A percentile compares a stretch with the other conserved stretches of the same genome.
Evolutionary conservation across 2,329 filamentous ascomycete genomes (phyloP).

Genomic region (Colletotrichum gloeosporioides): DNA sequence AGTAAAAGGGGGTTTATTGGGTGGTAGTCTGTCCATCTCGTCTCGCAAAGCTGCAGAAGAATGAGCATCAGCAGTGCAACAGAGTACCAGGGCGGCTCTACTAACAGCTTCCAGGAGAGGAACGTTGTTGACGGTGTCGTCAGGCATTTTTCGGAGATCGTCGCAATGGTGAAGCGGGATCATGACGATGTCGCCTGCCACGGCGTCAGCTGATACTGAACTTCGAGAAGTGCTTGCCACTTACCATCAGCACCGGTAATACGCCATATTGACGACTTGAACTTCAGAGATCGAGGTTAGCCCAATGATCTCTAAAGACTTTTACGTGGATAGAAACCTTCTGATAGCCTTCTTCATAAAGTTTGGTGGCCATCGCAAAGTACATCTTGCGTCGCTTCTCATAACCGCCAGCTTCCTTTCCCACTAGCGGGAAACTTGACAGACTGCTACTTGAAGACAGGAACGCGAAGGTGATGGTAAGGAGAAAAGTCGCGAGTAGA

Average conservation of each 20-base stretch:
- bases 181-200: background rate
- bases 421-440: background rate
- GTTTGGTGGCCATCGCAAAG: background rate
- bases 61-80: background rate
- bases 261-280: background rate
- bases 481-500: background rate
- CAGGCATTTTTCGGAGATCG: background rate
- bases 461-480: background rate
- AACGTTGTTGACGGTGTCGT: background rate
- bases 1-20: background rate
- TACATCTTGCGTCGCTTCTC: background rate
- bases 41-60: background rate
- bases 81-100: background rate
- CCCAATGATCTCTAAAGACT: background rate
- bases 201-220: background rate
- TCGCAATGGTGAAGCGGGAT: background rate
- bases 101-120: background rate
- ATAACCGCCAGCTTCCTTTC: background rate
- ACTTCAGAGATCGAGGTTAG: background rate
- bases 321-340: background rate
- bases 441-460: background rate
- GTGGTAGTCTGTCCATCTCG: background rate
- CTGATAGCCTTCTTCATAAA: background rate
- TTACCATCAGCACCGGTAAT: background rate
- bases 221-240: background rate